A percentile compares a stretch with the other conserved stretches of the same genome.
These are phyloP conservation scores for Psilocybe subaeruginosa DNA, from an alignment of 768 basidiomycete genomes.

Conservation along the genomic window DNA sequence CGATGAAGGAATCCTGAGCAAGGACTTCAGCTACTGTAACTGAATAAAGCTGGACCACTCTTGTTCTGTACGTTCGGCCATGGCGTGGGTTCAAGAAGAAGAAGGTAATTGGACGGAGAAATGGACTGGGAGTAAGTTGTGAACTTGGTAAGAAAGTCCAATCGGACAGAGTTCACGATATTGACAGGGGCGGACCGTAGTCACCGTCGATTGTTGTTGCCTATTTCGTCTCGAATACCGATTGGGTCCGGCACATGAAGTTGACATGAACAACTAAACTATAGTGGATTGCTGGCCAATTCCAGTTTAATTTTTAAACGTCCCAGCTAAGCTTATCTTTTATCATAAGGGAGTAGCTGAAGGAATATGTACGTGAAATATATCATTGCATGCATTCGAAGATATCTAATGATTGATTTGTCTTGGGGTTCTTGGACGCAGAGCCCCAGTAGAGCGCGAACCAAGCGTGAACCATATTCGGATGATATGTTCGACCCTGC, in stretches of 20 bases:
- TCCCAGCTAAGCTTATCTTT: neutral
- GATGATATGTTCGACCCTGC: too few relatives aligned
- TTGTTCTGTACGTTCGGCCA: neutral
- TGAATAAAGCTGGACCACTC: conserved; percentile 36
- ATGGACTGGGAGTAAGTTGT: too few relatives aligned
- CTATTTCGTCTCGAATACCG: neutral
- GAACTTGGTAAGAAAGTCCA: too few relatives aligned
- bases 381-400: too few relatives aligned
- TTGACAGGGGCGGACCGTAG: too few relatives aligned
- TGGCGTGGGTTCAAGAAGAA: conserved; percentile 4
- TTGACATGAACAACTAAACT: neutral
- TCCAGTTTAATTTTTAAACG: conserved; percentile 4
- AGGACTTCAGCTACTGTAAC: conserved; percentile 32
- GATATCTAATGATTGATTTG: too few relatives aligned
- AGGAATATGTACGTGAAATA: too few relatives aligned
- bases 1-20: neutral
- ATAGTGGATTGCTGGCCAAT: neutral
- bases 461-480: too few relatives aligned
- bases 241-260: neutral
- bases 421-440: too few relatives aligned
- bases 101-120: too few relatives aligned
- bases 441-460: too few relatives aligned
- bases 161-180: too few relatives aligned
- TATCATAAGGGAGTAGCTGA: conserved; percentile 32
- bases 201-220: neutral